Conservation (phyloP, 257 asterid species). For the Dorcoceras hygrometricum region DNA sequence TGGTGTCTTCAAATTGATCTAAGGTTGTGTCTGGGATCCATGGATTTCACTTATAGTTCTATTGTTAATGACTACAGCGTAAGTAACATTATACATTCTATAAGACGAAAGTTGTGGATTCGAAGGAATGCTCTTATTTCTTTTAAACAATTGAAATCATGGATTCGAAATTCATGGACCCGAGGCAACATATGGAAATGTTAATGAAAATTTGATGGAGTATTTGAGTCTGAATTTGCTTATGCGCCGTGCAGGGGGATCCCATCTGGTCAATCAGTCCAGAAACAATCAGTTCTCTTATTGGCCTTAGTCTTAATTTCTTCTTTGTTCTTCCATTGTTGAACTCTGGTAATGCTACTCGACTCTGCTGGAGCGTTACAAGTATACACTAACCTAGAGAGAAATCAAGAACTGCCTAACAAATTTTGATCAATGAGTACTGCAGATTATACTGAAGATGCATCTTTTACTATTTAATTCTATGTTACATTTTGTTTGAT, state of each 20-base stretch:
- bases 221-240: not conserved
- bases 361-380: constrained; percentile 18
- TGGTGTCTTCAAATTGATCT: not conserved
- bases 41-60: no score
- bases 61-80: no score
- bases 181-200: no score
- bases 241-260: constrained; percentile 70
- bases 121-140: no score
- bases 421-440: not conserved
- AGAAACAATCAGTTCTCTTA: constrained; percentile 61
- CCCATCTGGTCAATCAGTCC: constrained; percentile 93
- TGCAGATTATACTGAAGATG: not conserved
- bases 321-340: constrained; percentile 75
- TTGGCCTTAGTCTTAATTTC: constrained; percentile 89
- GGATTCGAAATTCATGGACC: no score
- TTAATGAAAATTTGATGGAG: not conserved
- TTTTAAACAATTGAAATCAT: no score
- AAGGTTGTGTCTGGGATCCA: no score
- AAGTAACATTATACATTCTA: no score
- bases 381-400: not conserved
- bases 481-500: constrained; percentile 34
- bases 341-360: constrained; percentile 53
- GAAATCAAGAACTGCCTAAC: not conserved
- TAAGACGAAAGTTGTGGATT: no score
- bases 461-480: no score